These are phyloP conservation scores for Leucocoprinus sp. DNA, from an alignment of 768 basidiomycete genomes.

Conservation along the genomic window DNA sequence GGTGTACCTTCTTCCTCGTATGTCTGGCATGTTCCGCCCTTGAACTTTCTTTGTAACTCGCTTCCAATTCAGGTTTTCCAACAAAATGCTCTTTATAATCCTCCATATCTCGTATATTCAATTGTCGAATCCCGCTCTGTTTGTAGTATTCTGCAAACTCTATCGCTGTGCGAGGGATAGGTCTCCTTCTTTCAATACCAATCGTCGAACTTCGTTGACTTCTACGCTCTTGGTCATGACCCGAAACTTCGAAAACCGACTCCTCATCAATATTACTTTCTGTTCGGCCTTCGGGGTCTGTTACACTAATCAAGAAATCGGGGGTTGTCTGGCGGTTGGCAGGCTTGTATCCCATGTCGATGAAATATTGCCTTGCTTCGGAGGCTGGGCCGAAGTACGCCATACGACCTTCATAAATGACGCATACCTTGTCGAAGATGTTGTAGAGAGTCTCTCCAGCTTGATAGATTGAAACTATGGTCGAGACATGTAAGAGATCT, in stretches of 20 bases:
- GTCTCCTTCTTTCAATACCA: not conserved
- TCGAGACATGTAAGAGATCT: constrained; percentile 43
- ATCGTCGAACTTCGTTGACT: constrained; percentile 21
- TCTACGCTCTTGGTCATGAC: constrained; percentile 1
- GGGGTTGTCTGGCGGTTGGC: constrained; percentile 56
- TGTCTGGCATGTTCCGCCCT: constrained; percentile 44
- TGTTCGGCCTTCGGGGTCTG: constrained; percentile 49
- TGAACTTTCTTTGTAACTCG: constrained; percentile 37
- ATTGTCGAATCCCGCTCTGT: constrained; percentile 17
- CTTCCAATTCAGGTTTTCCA: constrained; percentile 30
- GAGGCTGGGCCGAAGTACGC: constrained; percentile 69
- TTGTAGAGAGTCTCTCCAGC: constrained; percentile 63
- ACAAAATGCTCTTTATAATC: constrained; percentile 38
- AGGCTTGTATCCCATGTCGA: constrained; percentile 56
- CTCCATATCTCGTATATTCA: constrained; percentile 32
- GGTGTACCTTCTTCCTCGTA: constrained; percentile 21
- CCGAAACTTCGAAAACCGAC: not conserved
- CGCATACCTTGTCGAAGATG: constrained; percentile 65
- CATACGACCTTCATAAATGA: constrained; percentile 69
- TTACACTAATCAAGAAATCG: constrained; percentile 55
- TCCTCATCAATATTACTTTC: constrained; percentile 20
- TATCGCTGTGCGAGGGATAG: constrained; percentile 30
- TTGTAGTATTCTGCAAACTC: constrained; percentile 37
- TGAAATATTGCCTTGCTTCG: constrained; percentile 65
- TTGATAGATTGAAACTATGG: constrained; percentile 79